Evolutionary conservation across 208 protist species (phyloP).

Genomic region (Trypanosoma cruzi): DNA sequence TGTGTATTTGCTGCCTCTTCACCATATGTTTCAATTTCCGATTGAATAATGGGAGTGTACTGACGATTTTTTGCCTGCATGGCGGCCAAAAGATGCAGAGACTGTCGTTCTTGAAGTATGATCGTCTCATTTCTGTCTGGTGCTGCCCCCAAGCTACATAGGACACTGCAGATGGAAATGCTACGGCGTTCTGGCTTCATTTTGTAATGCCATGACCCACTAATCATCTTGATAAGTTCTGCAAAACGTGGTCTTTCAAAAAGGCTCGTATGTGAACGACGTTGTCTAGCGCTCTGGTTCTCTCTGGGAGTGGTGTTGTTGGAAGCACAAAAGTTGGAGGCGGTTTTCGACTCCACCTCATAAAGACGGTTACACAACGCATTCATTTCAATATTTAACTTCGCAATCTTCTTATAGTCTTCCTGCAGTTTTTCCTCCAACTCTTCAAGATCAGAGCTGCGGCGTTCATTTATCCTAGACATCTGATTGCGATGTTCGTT

Average conservation of each 20-base stretch:
- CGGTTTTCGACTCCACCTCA: neutral
- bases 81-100: neutral
- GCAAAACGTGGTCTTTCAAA: neutral
- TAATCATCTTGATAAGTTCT: neutral
- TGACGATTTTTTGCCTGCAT: neutral
- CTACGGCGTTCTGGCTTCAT: neutral
- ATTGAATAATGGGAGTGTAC: neutral
- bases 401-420: neutral
- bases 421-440: conserved; percentile 33
- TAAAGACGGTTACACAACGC: neutral
- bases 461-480: conserved; percentile 5
- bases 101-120: conserved; percentile 11
- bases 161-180: conserved; percentile 18
- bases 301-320: neutral
- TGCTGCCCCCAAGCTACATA: conserved; percentile 3
- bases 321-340: neutral
- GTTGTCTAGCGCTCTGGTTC: neutral
- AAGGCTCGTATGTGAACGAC: neutral
- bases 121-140: neutral
- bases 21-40: neutral
- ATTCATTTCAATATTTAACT: neutral
- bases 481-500: conserved; percentile 12
- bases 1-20: no score
- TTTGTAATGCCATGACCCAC: neutral
- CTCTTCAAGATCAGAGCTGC: conserved; percentile 15